Base-by-base conservation (phyloP, 1,139 yeast genomes). In the Wickerhamomyces sp. region DNA sequence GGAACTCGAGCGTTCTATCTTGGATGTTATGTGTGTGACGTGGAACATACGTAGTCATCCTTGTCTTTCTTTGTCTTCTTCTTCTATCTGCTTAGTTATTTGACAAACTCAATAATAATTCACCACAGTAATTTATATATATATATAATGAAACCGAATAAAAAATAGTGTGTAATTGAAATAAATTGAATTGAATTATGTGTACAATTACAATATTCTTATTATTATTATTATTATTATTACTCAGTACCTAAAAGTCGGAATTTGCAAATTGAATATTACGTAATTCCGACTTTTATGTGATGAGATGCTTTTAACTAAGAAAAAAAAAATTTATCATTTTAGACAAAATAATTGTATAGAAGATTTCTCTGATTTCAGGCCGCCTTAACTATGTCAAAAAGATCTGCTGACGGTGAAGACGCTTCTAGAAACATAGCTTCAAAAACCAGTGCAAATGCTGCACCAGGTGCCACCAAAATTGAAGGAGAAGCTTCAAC, bases 1-100 rank as follows among this genome's bases (percentile, higher is more conserved):
- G 87, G 67, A 87, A 88, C 70, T 88, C 96, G 49, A 75, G 72
- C 13, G 96, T 87, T 46, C 96, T 68, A 62, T 88, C 89, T 57
- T 85, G 90, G 39, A 84, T 70, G 34, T 49, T 45, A 29, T 33
- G 36, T 14, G 45, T 5, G 14, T 39, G 37, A 9, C 35, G 39
- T 20, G 49, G 49, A 6, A 38, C 28, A 22, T 48, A 48, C 31
- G 39, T 39, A 3, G 40, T 21, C 44, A 41, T 41, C 3, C 12
- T 24, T 6, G 13, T 5, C 8, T 12, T 6, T 24, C 13, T n/a
- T n/a, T n/a, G n/a, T n/a, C n/a, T n/a, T n/a, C 7, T 33, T 21
- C 24, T 21, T 7, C 24, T 21, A 21, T 7, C 10, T 7, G 24
- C 24, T 21, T 21, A n/a, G n/a, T n/a, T n/a, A n/a, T n/a, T n/a